Evolutionary conservation across 139 green algal species (phyloP), one percentile per base, ranked within the genome.

Genomic region (Spirogloea muscicola): DNA sequence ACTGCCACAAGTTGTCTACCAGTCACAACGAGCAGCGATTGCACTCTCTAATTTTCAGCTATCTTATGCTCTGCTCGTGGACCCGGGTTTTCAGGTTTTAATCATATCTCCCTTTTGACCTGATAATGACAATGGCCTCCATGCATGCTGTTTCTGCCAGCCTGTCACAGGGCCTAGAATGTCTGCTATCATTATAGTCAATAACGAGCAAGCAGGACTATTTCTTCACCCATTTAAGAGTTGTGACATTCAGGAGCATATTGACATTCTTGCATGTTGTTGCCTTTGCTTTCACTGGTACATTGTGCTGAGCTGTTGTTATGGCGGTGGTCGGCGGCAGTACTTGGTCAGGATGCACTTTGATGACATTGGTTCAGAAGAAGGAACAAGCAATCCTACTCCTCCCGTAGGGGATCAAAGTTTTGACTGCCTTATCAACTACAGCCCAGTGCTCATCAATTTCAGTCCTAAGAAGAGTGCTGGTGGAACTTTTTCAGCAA

Each of bases 291-390:
- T 21, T 64, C 9, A 4, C 9, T 36, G 25, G 10, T 38, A 57
- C 9, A 29, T 68, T 4, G 6, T 31, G 41, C 29, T 5, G 41
- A 31, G 3, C 33, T 68, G 59, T 43, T 4, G 13, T 34, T 13
- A 64, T 68, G 37, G 43, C 5, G 6, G 6, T 68, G 29, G 4
- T 34, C 46, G 13, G 3, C 43, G 5, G 27, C 59, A 68, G 64
- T 74, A 74, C n/a, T 74, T 66, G 37, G 49, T 74, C 3, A 33
- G 64, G 5, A 27, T 74, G 3, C 52, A 74, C 49, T 59, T 74
- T 4, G 29, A 37, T 10, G 10, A 74, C 5, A 67, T 74, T 4
- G 39, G n/a, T n/a, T n/a, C 48, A 31, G 64, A 27, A 6, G 48
- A 36, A 74, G 64, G 21, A 29, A 7, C 7, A 46, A 61, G 27